Base-by-base conservation (phyloP, 2,329 filamentous ascomycete species). In the Penicillium sp. region DNA sequence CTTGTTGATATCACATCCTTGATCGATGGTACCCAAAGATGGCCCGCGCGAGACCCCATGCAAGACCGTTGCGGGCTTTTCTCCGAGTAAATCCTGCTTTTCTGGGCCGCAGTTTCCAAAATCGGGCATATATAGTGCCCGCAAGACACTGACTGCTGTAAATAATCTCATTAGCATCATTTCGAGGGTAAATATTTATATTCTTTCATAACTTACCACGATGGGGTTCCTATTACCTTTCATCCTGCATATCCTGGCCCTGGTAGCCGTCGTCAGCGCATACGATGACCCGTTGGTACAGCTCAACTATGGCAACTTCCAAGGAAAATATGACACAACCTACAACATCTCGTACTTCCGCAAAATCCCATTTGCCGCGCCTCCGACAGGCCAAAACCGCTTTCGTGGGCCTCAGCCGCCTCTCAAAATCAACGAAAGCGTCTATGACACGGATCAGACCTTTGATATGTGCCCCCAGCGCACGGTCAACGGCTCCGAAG, bases 391-490 rank as follows among this genome's bases (percentile, higher is more conserved):
- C 1, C 66, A 77, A 47, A 86, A 87, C 64, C 80, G 85, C 5
- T 88, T 88, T 66, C 80, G 85, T 52, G 83, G 79, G 0, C 85
- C 85, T 2, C 85, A 88, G 61, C 83, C 84, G 7, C 84, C 84
- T 1, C 25, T 71, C 0, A 71, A 70, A 1, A 75, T 85, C 53
- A 73, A 69, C 3, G 76, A 80, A 71, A 80, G 76, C 57, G 77
- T 76, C 4, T 87, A 87, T 67, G 71, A 86, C 67, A 83, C 83
- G 2, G 77, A 80, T 59, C 80, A 83, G 50, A 60, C 74, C 19
- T 86, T 85, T 59, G 80, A 85, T 63, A 82, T 83, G 78, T 87
- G 85, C 63, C 80, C 82, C 3, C 84, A 86, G 69, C 76, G 83
- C 62, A 83, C 81, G 0, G 81, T 81, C 11, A 83, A 83, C 44